Percentiles rank a stretch among this genome's conserved stretches.
Conservation (phyloP, 2,329 filamentous ascomycete genomes). For the Aspergillus novoparasiticus region DNA sequence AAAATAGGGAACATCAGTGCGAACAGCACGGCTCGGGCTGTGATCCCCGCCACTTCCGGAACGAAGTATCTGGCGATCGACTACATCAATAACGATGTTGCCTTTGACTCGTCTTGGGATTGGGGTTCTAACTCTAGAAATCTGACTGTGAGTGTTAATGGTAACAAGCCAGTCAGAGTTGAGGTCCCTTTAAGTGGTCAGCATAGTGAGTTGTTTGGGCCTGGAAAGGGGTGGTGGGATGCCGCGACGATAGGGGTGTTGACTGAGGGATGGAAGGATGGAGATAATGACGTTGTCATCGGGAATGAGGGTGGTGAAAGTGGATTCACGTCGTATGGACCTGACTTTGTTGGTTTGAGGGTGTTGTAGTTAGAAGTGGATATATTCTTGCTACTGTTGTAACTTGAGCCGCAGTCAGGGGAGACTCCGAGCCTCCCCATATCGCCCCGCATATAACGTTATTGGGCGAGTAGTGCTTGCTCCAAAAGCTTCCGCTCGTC, state of each 20-base stretch:
- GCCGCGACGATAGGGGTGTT: constrained; percentile 49
- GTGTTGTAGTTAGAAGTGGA: constrained; percentile 25
- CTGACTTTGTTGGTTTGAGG: constrained; percentile 41
- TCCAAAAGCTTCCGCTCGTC: too few relatives aligned
- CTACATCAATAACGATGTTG: constrained; percentile 57
- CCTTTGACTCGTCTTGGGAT: constrained; percentile 46
- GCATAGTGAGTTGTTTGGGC: constrained; percentile 38
- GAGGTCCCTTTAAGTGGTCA: constrained; percentile 51
- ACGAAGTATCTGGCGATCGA: constrained; percentile 50
- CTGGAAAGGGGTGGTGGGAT: constrained; percentile 56
- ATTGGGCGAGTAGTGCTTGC: too few relatives aligned
- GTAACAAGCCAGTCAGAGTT: constrained; percentile 45
- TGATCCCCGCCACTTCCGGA: constrained; percentile 37
- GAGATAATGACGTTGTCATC: constrained; percentile 40
- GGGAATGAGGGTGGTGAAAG: constrained; percentile 33
- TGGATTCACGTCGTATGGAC: constrained; percentile 31
- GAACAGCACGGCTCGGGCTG: constrained; percentile 35
- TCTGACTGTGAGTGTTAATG: constrained; percentile 54
- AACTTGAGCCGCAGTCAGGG: background rate
- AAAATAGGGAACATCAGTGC: constrained; percentile 47
- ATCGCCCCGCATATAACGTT: too few relatives aligned
- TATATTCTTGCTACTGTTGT: background rate
- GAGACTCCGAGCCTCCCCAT: too few relatives aligned
- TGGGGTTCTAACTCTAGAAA: constrained; percentile 54
- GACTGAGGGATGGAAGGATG: constrained; percentile 50